Evolutionary conservation across 768 basidiomycete species (phyloP), one percentile per base, ranked within the genome.

Genomic region (Nidularia sp.): DNA sequence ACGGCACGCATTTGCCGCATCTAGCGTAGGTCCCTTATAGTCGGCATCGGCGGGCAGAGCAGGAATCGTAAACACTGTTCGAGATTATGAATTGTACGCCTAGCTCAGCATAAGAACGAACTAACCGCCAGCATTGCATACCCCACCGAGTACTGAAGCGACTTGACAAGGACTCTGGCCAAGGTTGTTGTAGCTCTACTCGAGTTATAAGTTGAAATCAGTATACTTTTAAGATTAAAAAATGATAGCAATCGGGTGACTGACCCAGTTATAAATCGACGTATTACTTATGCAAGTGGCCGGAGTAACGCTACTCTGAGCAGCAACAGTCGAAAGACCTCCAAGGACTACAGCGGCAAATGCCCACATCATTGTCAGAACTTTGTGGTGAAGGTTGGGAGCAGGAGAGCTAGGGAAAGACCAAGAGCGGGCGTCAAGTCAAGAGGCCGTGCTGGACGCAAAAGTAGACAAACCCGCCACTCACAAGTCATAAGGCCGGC

Each of bases 151-250:
- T 34, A 65, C 66, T n/a, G 70, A 61, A 6, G 73, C 72, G 34
- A 80, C 67, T n/a, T 66, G 55, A 53, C 78, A 81, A 34, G 78
- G 78, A 55, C 62, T 74, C 51, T 78, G 74, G 1, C 53, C 46
- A 0, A 62, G 44, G 0, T 70, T 66, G 56, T 77, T 81, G 56
- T 58, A 71, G 18, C 69, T 58, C 79, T 79, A 48, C 25, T 29
- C 25, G 25, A 29, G 25, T 29, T 29, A 29, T 4, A 29, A 4
- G 25, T 29, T 29, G 25, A 29, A 29, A 29, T 29, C 25, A 29
- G 25, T 29, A 29, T 4, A 29, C 4, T 29, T 29, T 29, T 29
- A 29, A 29, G 25, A 29, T 29, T 29, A 29, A 29, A 29, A 29
- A 29, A 29, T 29, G 25, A 29, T 29, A 29, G 4, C 25, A 29